Evolutionary conservation across 179 eudicot species (phyloP), one percentile per base, ranked within the genome.

Genomic region (Drosera spatulata): DNA sequence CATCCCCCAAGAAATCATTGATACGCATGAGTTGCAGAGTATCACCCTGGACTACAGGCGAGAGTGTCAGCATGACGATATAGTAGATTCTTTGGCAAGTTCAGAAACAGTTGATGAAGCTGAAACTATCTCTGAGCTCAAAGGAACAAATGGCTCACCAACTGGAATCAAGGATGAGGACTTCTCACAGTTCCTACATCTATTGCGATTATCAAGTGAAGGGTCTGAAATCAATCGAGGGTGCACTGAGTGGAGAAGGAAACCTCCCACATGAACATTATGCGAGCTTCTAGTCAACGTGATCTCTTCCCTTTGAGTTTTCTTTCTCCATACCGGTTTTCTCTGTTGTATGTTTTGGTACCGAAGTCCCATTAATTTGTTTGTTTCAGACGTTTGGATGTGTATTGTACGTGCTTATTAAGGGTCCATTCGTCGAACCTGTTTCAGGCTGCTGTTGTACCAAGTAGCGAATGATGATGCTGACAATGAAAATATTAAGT

Each of bases 41-140:
- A 93, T 93, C 51, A 93, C 95, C 22, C 70, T 93, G 66, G 99
- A 93, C 58, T 93, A 88, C 61, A 81, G 93, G 58, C 85, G 96
- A 45, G 99, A 93, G 77, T 93, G 96, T 70, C 96, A 89, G 57
- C 93, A 77, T 4, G 82, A 86, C 54, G 96, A 93, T 40, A 61
- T 79, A 9, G 96, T 93, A 48, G 99, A 93, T 71, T 93, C 99
- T 43, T 86, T 89, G 58, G 81, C 96, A 4, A 82, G 79, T 63
- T 64, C 70, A 2, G 95, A 85, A 66, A 53, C 62, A 37, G 53
- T 14, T 3, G 66, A 65, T 44, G 78, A 60, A 8, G 47, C 66
- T 6, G 68, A 48, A n/a, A 66, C 68, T 3, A 55, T 61, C 56
- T 41, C 68, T 39, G 73, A 58, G 67, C 70, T 77, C 9, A 61